Percentiles rank a stretch among this genome's conserved stretches.
Evolutionary conservation across 2,329 filamentous ascomycete species (phyloP).

Genomic region (Malbranchea zuffiana): DNA sequence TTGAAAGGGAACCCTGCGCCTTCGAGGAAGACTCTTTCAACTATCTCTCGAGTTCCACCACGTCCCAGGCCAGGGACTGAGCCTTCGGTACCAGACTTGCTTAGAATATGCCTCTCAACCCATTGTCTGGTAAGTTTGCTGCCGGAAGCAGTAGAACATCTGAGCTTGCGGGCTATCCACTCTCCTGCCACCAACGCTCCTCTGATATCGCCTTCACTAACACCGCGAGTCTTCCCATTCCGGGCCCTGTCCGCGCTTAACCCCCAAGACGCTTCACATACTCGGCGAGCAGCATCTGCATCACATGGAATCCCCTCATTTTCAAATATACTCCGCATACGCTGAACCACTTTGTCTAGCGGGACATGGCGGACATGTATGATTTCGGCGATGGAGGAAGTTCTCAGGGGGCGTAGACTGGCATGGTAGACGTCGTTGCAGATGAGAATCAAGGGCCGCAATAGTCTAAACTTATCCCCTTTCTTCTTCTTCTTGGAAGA

Average conservation of each 20-base stretch:
- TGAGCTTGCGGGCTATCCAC: slow-evolving; percentile 53
- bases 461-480: slow-evolving; percentile 73
- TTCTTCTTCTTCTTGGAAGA: slow-evolving; percentile 53
- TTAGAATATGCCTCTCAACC: slow-evolving; percentile 49
- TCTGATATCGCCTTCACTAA: slow-evolving; percentile 48
- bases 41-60: slow-evolving; percentile 53
- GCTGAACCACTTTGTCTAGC: slow-evolving; percentile 69
- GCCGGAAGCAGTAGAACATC: slow-evolving; percentile 31
- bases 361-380: slow-evolving; percentile 84
- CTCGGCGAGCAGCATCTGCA: slow-evolving; percentile 68
- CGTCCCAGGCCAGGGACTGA: slow-evolving; percentile 50
- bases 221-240: slow-evolving; percentile 33
- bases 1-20: slow-evolving; percentile 49
- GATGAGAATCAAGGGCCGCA: slow-evolving; percentile 82
- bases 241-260: slow-evolving; percentile 47
- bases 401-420: slow-evolving; percentile 73
- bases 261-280: slow-evolving; percentile 58
- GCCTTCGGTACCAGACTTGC: slow-evolving; percentile 43
- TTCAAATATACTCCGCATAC: slow-evolving; percentile 74
- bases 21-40: slow-evolving; percentile 55
- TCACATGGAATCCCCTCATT: slow-evolving; percentile 84
- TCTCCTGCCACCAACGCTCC: slow-evolving; percentile 54
- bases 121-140: slow-evolving; percentile 46
- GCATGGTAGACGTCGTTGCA: slow-evolving; percentile 97
- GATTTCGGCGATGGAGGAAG: slow-evolving; percentile 74